Evolutionary conservation across 108 stramenopile species (phyloP).

Genomic region (Cyclotella sp.): DNA sequence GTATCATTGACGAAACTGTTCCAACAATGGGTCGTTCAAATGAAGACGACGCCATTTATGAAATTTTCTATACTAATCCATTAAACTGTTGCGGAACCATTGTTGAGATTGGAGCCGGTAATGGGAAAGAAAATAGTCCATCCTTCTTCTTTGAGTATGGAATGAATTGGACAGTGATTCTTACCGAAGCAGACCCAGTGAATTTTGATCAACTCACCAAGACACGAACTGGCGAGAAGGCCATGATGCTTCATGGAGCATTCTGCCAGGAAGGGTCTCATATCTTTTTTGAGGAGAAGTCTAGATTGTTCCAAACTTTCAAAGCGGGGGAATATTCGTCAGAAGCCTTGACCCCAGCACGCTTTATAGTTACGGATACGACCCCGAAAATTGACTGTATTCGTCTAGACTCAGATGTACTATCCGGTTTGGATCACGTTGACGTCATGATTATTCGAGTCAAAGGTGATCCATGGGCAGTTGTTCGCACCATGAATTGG

Average conservation of each 20-base stretch:
- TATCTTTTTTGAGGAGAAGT: conserved; percentile 30
- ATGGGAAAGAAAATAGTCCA: conserved; percentile 32
- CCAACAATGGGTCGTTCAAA: conserved; percentile 45
- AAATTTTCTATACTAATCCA: conserved; percentile 62
- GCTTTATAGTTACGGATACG: conserved; percentile 10
- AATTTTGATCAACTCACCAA: conserved; percentile 32
- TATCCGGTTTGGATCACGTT: conserved; percentile 47
- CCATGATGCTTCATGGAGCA: conserved; percentile 40
- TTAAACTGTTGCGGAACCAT: conserved; percentile 59
- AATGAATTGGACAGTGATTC: conserved; percentile 55
- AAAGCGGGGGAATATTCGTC: conserved; percentile 33
- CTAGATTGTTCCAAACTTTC: conserved; percentile 23
- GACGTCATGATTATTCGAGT: conserved; percentile 58
- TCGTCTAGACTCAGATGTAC: conserved; percentile 36
- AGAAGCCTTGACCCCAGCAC: conserved; percentile 15
- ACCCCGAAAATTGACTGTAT: conserved; percentile 39
- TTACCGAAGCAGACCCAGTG: conserved; percentile 55
- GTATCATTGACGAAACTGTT: conserved; percentile 46
- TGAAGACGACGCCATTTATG: conserved; percentile 61
- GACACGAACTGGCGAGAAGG: conserved; percentile 42
- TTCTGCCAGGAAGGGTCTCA: conserved; percentile 48
- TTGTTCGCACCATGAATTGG: conserved; percentile 61
- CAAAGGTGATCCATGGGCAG: conserved; percentile 54
- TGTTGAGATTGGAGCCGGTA: conserved; percentile 59
- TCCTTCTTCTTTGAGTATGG: conserved; percentile 57